Base-by-base conservation (phyloP, 1,284 basidiomycete genomes). In the Ceratobasidium sp. region DNA sequence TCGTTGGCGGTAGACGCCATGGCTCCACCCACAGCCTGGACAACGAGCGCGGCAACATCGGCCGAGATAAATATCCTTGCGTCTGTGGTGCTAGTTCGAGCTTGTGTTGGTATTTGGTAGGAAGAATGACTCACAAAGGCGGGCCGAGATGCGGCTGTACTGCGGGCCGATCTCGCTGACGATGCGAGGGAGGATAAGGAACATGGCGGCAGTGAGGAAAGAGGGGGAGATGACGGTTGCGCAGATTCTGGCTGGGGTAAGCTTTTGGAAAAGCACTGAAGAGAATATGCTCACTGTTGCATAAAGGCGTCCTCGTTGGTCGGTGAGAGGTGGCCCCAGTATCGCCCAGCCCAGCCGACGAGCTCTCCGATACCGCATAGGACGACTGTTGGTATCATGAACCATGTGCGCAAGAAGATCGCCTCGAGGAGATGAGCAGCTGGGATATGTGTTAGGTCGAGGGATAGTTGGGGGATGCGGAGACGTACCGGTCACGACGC, bases 301-400 rank as follows among this genome's bases (percentile, higher is more conserved):
- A 85, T 79, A 74, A 80, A 84, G 0, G 83, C 80, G 9, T 76
- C 75, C 16, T 77, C 48, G 21, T 46, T 72, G 8, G 49, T n/a
- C 7, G 73, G 70, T 21, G 66, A 74, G n/a, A 73, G 28, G 25
- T 72, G 71, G 16, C 66, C 67, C 77, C 78, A 78, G 2, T 77
- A 53, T 30, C 78, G 64, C n/a, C 74, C 77, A 16, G 63, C 51
- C 78, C 78, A 79, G 8, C 79, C 78, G 12, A 87, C 74, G 16
- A 85, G 75, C 78, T 90, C 88, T 2, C 84, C 78, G 1, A 82
- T n/a, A 9, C 85, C 86, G 38, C 83, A 83, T 0, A 85, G 76
- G 18, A 83, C 79, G 8, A 84, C 81, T 0, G 88, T 88, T 0
- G 83, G 84, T 48, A 87, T 76, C 9, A 87, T 77, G 79, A 83